Conservation (phyloP, 73 alveolate genomes). For the Diophrys appendiculata region DNA sequence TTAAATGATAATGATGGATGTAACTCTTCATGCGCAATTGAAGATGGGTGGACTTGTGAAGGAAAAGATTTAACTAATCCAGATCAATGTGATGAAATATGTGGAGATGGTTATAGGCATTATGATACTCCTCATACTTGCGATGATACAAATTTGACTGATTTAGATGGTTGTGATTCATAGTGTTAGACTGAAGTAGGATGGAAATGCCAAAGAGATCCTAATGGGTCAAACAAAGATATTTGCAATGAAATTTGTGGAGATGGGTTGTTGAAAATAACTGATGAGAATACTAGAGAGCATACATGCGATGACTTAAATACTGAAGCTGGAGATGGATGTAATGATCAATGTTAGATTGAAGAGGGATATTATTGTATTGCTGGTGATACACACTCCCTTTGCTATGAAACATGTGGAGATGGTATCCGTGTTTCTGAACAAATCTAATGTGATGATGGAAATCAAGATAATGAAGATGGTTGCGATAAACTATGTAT, state of each 20-base stretch:
- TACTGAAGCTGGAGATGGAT: conserved; percentile 19
- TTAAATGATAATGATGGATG: conserved; percentile 19
- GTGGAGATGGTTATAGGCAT: conserved; percentile 28
- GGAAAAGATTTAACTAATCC: conserved; percentile 1
- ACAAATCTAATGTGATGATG: conserved; percentile 48
- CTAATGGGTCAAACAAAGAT: no score
- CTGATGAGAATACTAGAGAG: not conserved
- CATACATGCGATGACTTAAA: conserved; percentile 15
- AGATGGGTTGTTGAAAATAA: no score
- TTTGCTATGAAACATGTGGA: no score
- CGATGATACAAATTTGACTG: conserved; percentile 3
- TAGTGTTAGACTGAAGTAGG: conserved; percentile 14
- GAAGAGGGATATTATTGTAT: conserved; percentile 23
- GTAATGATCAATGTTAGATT: conserved; percentile 3
- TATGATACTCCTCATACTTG: conserved; percentile 11
- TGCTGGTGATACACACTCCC: no score
- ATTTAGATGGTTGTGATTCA: conserved; percentile 17
- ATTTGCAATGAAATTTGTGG: conserved; percentile 12
- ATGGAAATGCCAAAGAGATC: no score
- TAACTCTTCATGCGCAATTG: conserved; percentile 4
- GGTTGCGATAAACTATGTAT: conserved; percentile 17
- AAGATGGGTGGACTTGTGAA: conserved; percentile 20
- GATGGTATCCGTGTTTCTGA: no score
- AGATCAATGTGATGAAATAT: conserved; percentile 14
- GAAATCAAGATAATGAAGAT: conserved; percentile 18